Percentiles rank a stretch among this genome's conserved stretches.
phyloP scores from a whole-genome alignment of 768 basidiomycete species.

The Leccinum olivaceopallidum region DNA sequence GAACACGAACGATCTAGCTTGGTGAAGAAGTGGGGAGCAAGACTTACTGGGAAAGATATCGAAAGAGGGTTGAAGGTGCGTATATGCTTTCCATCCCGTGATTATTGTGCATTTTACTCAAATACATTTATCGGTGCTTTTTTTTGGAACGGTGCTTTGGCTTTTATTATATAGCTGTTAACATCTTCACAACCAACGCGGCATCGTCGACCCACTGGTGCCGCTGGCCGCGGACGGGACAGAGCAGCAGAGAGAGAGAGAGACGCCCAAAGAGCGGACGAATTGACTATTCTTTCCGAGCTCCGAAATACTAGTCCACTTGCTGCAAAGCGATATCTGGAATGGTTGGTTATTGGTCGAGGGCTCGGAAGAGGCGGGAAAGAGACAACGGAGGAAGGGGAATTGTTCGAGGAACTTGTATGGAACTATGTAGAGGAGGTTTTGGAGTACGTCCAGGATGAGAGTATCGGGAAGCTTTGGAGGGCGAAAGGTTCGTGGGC shows the following conservation, averaged over 20 bases:
- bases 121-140: not conserved
- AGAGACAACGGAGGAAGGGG: conserved; percentile 19
- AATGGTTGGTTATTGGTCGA: conserved; percentile 75
- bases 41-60: conserved; percentile 71
- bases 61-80: conserved; percentile 71
- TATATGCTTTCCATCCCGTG: not conserved
- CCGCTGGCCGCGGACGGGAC: conserved; percentile 22
- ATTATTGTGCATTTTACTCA: not conserved
- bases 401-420: conserved; percentile 70
- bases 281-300: conserved; percentile 30
- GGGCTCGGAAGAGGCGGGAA: conserved; percentile 35
- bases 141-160: not conserved
- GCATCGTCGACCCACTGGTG: conserved; percentile 22
- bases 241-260: conserved; percentile 25
- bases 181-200: conserved; percentile 21
- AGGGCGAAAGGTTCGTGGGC: conserved; percentile 58
- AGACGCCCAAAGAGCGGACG: conserved; percentile 24
- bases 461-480: conserved; percentile 63
- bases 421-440: conserved; percentile 55
- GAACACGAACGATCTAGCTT: conserved; percentile 50
- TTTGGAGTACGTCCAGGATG: conserved; percentile 44
- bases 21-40: conserved; percentile 75
- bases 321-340: conserved; percentile 74
- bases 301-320: conserved; percentile 19
- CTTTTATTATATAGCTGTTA: conserved; percentile 16